phyloP scores from a whole-genome alignment of 805 yeast species.

The Pichia sporocuriosa region DNA sequence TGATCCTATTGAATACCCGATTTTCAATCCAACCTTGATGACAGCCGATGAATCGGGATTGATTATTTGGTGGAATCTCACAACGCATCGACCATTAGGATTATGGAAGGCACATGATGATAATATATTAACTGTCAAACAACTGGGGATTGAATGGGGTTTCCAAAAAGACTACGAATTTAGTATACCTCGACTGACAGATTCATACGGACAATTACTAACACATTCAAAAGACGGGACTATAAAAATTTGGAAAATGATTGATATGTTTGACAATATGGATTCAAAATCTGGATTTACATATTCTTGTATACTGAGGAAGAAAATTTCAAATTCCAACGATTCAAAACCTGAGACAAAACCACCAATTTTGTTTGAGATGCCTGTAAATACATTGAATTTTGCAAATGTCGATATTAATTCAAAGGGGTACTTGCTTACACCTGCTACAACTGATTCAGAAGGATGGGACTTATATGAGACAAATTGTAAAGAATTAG shows the following conservation, averaged over 20 bases:
- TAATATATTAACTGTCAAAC: constrained; percentile 43
- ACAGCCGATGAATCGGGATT: constrained; percentile 61
- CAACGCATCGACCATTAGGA: constrained; percentile 46
- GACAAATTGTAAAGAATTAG: constrained; percentile 18
- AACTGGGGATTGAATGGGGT: constrained; percentile 33
- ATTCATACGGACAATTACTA: constrained; percentile 37
- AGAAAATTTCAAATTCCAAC: constrained; percentile 5
- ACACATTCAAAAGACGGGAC: constrained; percentile 67
- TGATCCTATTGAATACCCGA: constrained; percentile 8
- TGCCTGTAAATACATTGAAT: constrained; percentile 70
- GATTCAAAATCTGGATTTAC: constrained; percentile 7
- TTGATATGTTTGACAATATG: constrained; percentile 13
- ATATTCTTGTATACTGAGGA: constrained; percentile 14
- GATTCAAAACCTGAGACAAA: not conserved
- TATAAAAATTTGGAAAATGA: constrained; percentile 39
- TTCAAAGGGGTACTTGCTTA: constrained; percentile 29
- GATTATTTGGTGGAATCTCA: constrained; percentile 59
- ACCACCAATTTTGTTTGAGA: constrained; percentile 31
- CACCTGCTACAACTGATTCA: constrained; percentile 62
- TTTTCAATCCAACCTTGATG: constrained; percentile 34
- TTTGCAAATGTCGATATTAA: constrained; percentile 55
- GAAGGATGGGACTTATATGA: constrained; percentile 57
- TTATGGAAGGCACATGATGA: constrained; percentile 55
- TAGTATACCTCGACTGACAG: constrained; percentile 15
- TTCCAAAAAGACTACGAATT: not conserved